phyloP scores from a whole-genome alignment of 352 stramenopile species.

The Phytophthora rubi region DNA sequence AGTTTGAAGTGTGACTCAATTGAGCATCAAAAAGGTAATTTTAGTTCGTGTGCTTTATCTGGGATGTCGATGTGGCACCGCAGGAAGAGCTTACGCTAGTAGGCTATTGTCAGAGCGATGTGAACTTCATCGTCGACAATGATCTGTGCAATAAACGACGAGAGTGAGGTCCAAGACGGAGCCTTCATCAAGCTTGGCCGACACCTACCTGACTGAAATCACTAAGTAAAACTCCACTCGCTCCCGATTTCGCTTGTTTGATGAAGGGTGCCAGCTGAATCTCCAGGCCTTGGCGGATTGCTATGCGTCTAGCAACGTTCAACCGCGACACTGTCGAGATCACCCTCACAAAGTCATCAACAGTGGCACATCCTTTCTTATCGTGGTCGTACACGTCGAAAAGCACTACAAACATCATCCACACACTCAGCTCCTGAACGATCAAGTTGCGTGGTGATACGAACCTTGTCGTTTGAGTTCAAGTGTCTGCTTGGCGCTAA shows the following conservation, averaged over 20 bases:
- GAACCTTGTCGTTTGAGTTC: constrained; percentile 38
- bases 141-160: constrained; percentile 9
- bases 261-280: constrained; percentile 20
- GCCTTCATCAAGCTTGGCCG: not conserved
- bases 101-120: constrained; percentile 20
- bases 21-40: constrained; percentile 15
- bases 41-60: constrained; percentile 20
- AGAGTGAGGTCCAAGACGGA: not conserved
- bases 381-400: constrained; percentile 54
- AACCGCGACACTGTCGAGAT: constrained; percentile 23
- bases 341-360: constrained; percentile 41
- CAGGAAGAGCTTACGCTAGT: constrained; percentile 6
- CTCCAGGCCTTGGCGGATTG: constrained; percentile 16
- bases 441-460: not conserved
- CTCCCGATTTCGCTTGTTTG: not conserved
- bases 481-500: constrained; percentile 48
- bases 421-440: not conserved
- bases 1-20: constrained; percentile 2
- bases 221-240: constrained; percentile 13
- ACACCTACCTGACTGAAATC: constrained; percentile 29
- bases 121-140: constrained; percentile 25
- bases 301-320: not conserved
- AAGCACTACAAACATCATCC: constrained; percentile 31
- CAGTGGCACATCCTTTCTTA: constrained; percentile 32
- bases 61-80: not conserved